Base-by-base conservation (phyloP, 305 asterid species). In the Fraxinus baroniana region DNA sequence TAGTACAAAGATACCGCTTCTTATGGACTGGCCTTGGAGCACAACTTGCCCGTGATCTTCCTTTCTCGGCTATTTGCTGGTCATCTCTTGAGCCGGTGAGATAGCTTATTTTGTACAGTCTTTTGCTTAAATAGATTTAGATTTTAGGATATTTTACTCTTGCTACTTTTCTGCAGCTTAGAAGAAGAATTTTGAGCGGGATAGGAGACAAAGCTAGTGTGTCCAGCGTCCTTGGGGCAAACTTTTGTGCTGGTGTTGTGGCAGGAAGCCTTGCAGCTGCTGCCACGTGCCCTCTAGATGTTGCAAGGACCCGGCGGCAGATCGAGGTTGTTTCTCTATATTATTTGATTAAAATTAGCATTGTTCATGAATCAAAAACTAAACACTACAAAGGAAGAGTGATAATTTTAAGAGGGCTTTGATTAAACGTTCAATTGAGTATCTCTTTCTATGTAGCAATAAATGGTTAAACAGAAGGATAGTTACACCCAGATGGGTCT, bases 11-110 rank as follows among this genome's bases (percentile, higher is more conserved):
- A 84, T 94, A 91, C 82, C 97, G 97, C n/a, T 35, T 85, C 74
- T 85, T 93, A 78, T 93, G 98, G 98, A 92, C 96, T 77, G 98
- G 99, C 76, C 93, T 95, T 24, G 97, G 99, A 78, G 97, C 95
- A 68, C 99, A 95, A 85, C 97, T 95, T 76, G 95, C 95, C 22
- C 98, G 98, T 10, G 99, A 95, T 83, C 98, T 95, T 77, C 99
- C 99, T 41, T 94, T 94, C 88, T 93, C 99, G 83, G 99, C 99
- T 18, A 90, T 95, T 76, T 94, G 99, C 86, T 95, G 99, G 99
- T 88, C 98, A 77, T 81, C 95, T 79, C 93, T 95, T 71, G 99
- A 95, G 88, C 98, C 97, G 57, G 99, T 94, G 87, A 87, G 93
- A 71, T 30, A 33, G 22, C 78, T 85, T 81, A 77, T 52, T 28